Evolutionary conservation across 1,139 yeast species (phyloP), one percentile per base, ranked within the genome.

Genomic region (Saccharomycopsis phalli): DNA sequence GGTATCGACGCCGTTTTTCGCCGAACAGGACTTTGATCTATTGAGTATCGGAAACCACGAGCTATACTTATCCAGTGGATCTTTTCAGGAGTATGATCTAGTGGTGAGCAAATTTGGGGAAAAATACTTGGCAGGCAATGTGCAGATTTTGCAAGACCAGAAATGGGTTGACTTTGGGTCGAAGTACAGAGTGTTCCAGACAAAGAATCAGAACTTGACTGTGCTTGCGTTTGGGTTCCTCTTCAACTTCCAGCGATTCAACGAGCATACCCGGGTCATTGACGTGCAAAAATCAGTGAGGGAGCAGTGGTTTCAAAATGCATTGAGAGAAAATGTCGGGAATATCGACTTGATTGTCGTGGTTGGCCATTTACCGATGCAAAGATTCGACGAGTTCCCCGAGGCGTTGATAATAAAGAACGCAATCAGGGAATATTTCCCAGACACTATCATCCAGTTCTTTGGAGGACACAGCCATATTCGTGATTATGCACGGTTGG

Each of bases 401-500:
- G 65, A 64, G 40, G 52, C 73, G 11, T 56, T 65, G n/a, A 50
- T 57, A 2, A 58, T 81, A 28, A 86, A 81, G 51, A 32, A 55
- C 0, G 62, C 59, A 7, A 60, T 91, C 32, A 69, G 97, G 41
- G 47, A 56, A 18, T 65, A 58, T 29, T 80, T 72, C 53, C 88
- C 94, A 2, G 54, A 66, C 21, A 69, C 71, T 0, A 67, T 78
- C 1, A 82, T 91, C 38, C 95, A 86, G 54, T 82, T 82, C 54
- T 79, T 91, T 57, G 97, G 97, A 1, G 98, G 97, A 1, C 98
- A 91, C 59, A 78, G 94, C 31, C 98, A 91, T 57, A 76, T 91
- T 29, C 68, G 98, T 48, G 97, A 91, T 59, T 88, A 80, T 57
- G 69, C 73, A 4, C 65, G 76, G 4, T 68, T 76, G 46, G 98